Evolutionary conservation across 2,329 filamentous ascomycete species (phyloP).

Genomic region (Coniochaeta sp.): DNA sequence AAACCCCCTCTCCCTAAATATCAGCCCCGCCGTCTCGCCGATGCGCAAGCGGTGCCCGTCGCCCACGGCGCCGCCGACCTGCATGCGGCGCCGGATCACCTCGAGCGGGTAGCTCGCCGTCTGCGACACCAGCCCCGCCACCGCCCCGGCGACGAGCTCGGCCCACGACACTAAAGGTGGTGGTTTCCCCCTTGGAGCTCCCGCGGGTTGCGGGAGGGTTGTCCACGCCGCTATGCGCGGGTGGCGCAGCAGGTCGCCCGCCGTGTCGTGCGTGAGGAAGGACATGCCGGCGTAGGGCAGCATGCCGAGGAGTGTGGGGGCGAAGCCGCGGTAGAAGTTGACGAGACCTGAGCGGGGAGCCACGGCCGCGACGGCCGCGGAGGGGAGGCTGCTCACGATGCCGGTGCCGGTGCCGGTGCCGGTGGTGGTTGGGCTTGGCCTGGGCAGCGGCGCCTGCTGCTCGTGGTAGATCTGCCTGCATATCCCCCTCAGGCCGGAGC

Average conservation of each 20-base stretch:
- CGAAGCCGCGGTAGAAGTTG: conserved; percentile 95
- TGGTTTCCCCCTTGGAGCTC: conserved; percentile 50
- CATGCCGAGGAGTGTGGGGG: conserved; percentile 87
- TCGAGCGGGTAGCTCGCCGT: conserved; percentile 91
- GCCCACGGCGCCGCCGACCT: conserved; percentile 89
- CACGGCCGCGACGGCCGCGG: conserved; percentile 31
- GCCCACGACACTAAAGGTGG: conserved; percentile 77
- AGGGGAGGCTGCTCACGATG: conserved; percentile 27
- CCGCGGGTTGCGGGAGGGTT: conserved; percentile 57
- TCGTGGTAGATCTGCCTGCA: conserved; percentile 85
- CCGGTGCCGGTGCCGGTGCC: conserved; percentile 26
- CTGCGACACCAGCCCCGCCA: conserved; percentile 84
- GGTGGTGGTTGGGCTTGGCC: conserved; percentile 26
- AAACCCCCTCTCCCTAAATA: conserved; percentile 68
- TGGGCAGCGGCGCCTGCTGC: too few species aligned
- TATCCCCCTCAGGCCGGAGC: conserved; percentile 66
- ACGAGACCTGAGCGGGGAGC: conserved; percentile 60
- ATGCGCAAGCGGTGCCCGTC: conserved; percentile 77
- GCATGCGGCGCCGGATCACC: conserved; percentile 87
- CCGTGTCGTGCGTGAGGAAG: conserved; percentile 90
- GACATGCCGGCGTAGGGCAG: conserved; percentile 92
- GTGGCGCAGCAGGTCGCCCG: conserved; percentile 73
- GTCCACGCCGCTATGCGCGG: conserved; percentile 64
- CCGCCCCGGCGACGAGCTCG: conserved; percentile 74
- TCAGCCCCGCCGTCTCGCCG: conserved; percentile 67